Evolutionary conservation across 1,284 basidiomycete species (phyloP).

Genomic region (Moesziomyces aphidis): DNA sequence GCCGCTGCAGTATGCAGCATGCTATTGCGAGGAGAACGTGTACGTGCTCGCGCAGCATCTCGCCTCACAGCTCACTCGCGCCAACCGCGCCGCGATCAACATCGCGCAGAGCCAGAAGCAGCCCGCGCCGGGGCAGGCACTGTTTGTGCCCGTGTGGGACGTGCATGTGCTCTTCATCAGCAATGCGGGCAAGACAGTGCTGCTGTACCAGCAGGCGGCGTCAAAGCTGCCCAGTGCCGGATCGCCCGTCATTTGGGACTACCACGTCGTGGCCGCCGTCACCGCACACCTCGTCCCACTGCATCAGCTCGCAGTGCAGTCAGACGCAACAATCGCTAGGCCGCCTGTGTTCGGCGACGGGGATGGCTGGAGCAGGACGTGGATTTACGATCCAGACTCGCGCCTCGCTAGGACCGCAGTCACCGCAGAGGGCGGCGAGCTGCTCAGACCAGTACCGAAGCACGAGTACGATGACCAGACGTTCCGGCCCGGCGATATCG

Average conservation of each 20-base stretch:
- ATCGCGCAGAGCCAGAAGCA: slow-evolving; percentile 6
- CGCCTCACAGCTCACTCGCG: not conserved
- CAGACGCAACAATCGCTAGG: not conserved
- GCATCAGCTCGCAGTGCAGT: not conserved
- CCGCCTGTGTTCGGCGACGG: not conserved
- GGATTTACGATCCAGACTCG: slow-evolving; percentile 56
- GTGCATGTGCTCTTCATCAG: slow-evolving; percentile 45
- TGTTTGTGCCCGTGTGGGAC: slow-evolving; percentile 35
- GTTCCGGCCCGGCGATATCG: slow-evolving; percentile 1
- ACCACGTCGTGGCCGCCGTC: slow-evolving; percentile 48
- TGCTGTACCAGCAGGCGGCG: slow-evolving; percentile 48
- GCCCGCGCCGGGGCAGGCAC: not conserved
- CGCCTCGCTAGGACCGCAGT: slow-evolving; percentile 4
- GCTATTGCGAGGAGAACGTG: slow-evolving; percentile 61
- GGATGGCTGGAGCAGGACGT: slow-evolving; percentile 8
- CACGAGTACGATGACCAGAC: slow-evolving; percentile 19
- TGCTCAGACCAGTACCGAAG: slow-evolving; percentile 12
- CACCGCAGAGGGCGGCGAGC: not conserved
- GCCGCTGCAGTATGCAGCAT: slow-evolving; percentile 19
- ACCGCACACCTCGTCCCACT: slow-evolving; percentile 24
- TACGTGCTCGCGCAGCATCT: slow-evolving; percentile 35
- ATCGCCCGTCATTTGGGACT: slow-evolving; percentile 56
- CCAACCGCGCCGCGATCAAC: slow-evolving; percentile 11
- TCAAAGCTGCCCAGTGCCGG: slow-evolving; percentile 19
- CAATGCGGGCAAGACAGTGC: slow-evolving; percentile 30